Conservation (phyloP, 306 rosid genomes). For the Acacia crassicarpa region DNA sequence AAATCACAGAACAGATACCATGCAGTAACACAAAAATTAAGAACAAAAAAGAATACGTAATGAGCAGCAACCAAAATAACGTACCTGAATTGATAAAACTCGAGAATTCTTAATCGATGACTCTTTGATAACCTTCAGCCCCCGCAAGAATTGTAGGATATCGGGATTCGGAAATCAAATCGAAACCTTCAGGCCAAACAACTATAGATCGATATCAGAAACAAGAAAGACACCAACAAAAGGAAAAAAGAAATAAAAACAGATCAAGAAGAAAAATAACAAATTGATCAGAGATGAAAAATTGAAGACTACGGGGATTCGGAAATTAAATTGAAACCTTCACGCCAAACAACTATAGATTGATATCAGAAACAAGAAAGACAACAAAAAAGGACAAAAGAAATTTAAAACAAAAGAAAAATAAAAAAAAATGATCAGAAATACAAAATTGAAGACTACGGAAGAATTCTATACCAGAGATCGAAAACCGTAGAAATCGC, state of each 20-base stretch:
- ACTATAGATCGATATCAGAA: no score
- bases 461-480: not conserved
- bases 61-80: not conserved
- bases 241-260: not conserved
- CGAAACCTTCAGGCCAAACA: not conserved
- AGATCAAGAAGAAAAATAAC: not conserved
- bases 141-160: not conserved
- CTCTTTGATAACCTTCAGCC: slow-evolving; percentile 12
- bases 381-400: not conserved
- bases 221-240: no score
- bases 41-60: not conserved
- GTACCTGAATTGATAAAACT: slow-evolving; percentile 26
- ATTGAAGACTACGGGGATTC: not conserved
- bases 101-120: not conserved
- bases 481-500: slow-evolving; percentile 6
- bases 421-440: not conserved
- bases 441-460: not conserved
- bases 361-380: not conserved
- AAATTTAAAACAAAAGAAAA: not conserved
- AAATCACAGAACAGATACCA: not conserved
- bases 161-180: not conserved
- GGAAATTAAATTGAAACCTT: not conserved
- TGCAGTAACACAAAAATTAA: not conserved
- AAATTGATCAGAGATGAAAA: slow-evolving; percentile 5
- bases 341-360: not conserved